Conservation (phyloP, 148 eudicot species). For the Chenopodium suecicum region DNA sequence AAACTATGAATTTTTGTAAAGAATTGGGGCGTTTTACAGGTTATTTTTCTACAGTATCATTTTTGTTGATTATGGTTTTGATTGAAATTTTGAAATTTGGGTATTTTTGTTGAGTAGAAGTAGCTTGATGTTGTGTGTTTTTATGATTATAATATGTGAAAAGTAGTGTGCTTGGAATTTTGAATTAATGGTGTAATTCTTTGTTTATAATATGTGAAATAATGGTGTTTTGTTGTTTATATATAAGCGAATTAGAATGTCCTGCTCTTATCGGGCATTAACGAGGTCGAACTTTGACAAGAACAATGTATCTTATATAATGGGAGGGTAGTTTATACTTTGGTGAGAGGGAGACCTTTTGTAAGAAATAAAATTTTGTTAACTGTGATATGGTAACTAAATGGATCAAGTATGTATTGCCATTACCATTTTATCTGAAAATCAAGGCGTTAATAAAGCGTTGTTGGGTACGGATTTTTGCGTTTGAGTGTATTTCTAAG, state of each 20-base stretch:
- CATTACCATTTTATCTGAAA: not conserved
- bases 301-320: not conserved
- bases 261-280: too few species aligned
- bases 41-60: not conserved
- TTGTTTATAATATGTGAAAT: not conserved
- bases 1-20: slow-evolving; percentile 75
- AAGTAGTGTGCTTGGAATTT: not conserved
- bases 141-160: too few species aligned
- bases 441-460: not conserved
- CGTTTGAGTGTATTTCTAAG: not conserved
- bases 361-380: too few species aligned
- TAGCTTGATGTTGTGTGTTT: too few species aligned
- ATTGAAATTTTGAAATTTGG: not conserved
- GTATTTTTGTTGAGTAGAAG: not conserved
- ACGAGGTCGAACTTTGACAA: not conserved
- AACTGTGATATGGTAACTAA: not conserved
- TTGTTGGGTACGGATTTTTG: not conserved
- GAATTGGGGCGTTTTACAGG: slow-evolving; percentile 81
- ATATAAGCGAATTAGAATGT: too few species aligned
- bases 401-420: not conserved
- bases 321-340: not conserved
- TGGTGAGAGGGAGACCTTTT: not conserved
- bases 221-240: not conserved
- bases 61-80: not conserved
- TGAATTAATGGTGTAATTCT: not conserved